phyloP scores from a whole-genome alignment of 805 yeast species.

The Sugiyamaella chiloensis region DNA sequence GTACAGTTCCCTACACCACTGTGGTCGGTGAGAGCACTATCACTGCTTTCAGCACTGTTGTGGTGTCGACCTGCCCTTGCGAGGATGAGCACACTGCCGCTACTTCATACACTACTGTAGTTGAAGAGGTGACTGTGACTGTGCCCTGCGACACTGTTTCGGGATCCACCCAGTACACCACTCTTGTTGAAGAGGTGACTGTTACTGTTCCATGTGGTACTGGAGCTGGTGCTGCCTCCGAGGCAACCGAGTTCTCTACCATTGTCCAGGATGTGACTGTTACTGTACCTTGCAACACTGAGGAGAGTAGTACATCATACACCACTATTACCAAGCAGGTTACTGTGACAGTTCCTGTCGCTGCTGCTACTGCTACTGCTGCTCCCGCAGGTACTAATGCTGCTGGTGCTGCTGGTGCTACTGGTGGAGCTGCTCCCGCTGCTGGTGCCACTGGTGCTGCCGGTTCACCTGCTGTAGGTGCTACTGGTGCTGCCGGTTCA shows the following conservation, averaged over 20 bases:
- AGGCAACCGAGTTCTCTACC: constrained; percentile 1
- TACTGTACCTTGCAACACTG: neutral
- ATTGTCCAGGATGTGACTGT: neutral
- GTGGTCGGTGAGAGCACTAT: neutral
- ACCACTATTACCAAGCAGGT: neutral
- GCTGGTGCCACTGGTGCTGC: neutral
- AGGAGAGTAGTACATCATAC: neutral
- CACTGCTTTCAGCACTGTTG: constrained; percentile 1
- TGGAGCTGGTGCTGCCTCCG: no score
- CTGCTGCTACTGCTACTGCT: neutral
- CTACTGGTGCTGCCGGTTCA: no score
- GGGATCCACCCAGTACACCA: constrained; percentile 3
- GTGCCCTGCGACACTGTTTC: constrained; percentile 4
- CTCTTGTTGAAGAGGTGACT: constrained; percentile 34
- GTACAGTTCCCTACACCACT: neutral
- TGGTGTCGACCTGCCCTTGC: constrained; percentile 8
- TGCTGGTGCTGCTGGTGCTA: neutral
- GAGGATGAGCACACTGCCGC: constrained; percentile 3
- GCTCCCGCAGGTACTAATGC: neutral
- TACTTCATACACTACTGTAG: constrained; percentile 6
- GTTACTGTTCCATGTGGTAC: constrained; percentile 50
- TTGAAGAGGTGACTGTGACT: constrained; percentile 6
- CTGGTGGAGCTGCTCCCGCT: neutral
- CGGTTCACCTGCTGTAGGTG: neutral
- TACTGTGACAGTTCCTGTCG: neutral